Evolutionary conservation across 2,329 filamentous ascomycete genomes (phyloP).

Genomic region (Pyrenophora graminea): DNA sequence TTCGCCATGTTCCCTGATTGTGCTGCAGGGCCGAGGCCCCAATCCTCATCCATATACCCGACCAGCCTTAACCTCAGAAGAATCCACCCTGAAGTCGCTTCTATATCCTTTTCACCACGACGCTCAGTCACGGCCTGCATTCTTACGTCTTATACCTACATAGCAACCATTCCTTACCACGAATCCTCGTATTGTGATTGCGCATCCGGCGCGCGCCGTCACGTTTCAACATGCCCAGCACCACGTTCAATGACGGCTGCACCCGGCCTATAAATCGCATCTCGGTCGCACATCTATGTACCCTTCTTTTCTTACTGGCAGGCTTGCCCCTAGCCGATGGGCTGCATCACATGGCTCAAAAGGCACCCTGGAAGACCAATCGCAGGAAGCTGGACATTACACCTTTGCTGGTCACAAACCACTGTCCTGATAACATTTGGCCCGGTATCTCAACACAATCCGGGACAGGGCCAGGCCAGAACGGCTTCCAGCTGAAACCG

Average conservation of each 20-base stretch:
- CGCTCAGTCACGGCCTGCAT: constrained; percentile 20
- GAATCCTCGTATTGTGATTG: constrained; percentile 11
- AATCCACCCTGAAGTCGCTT: not conserved
- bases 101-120: constrained; percentile 15
- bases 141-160: constrained; percentile 11
- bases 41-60: not conserved
- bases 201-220: constrained; percentile 18
- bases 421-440: constrained; percentile 72
- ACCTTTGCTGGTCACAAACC: constrained; percentile 72
- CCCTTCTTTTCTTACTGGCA: constrained; percentile 28
- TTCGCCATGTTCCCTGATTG: constrained; percentile 30
- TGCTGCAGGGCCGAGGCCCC: constrained; percentile 14
- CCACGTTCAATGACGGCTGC: constrained; percentile 9
- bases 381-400: constrained; percentile 42
- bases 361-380: constrained; percentile 34
- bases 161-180: constrained; percentile 17
- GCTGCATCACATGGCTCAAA: constrained; percentile 40
- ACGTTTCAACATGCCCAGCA: constrained; percentile 23
- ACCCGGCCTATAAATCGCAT: constrained; percentile 9
- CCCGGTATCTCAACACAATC: constrained; percentile 75
- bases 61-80: constrained; percentile 1
- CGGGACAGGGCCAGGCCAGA: constrained; percentile 67
- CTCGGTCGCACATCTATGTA: constrained; percentile 27
- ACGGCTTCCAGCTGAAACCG: constrained; percentile 69
- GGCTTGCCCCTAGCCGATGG: constrained; percentile 29